Conservation (phyloP, 2,329 filamentous ascomycete genomes). For the Shiraia bambusicola region DNA sequence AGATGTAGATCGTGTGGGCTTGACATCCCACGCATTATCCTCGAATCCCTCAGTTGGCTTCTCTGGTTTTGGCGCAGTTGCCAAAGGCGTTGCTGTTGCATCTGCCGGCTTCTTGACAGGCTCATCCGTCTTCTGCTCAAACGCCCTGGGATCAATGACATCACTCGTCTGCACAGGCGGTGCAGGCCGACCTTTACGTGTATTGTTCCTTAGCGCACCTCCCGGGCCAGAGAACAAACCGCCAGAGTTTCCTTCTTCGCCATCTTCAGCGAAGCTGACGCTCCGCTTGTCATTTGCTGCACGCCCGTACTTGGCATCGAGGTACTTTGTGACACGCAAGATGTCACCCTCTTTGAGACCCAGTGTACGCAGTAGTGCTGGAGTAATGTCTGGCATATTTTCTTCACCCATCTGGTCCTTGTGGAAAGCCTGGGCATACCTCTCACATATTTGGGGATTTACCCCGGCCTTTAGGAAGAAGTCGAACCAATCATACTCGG, state of each 20-base stretch:
- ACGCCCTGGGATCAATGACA: constrained; percentile 82
- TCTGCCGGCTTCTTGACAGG: constrained; percentile 49
- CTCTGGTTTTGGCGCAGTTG: constrained; percentile 50
- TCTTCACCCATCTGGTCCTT: constrained; percentile 96
- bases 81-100: constrained; percentile 52
- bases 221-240: constrained; percentile 91
- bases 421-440: constrained; percentile 85
- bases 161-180: constrained; percentile 85
- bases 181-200: constrained; percentile 83
- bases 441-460: constrained; percentile 87
- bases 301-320: constrained; percentile 79
- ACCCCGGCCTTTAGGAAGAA: constrained; percentile 95
- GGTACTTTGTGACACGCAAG: constrained; percentile 85
- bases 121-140: constrained; percentile 61
- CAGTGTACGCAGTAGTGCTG: constrained; percentile 77
- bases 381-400: constrained; percentile 84
- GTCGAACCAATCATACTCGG: constrained; percentile 97
- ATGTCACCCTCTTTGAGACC: constrained; percentile 97
- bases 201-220: constrained; percentile 91
- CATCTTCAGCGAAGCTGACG: constrained; percentile 61
- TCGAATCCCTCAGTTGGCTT: constrained; percentile 72
- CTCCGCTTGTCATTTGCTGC: constrained; percentile 57
- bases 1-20: constrained; percentile 66
- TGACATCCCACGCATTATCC: constrained; percentile 96
- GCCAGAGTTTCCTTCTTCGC: constrained; percentile 61